phyloP scores from a whole-genome alignment of 176 grass and related monocot species.

The Phyllostachys edulis region DNA sequence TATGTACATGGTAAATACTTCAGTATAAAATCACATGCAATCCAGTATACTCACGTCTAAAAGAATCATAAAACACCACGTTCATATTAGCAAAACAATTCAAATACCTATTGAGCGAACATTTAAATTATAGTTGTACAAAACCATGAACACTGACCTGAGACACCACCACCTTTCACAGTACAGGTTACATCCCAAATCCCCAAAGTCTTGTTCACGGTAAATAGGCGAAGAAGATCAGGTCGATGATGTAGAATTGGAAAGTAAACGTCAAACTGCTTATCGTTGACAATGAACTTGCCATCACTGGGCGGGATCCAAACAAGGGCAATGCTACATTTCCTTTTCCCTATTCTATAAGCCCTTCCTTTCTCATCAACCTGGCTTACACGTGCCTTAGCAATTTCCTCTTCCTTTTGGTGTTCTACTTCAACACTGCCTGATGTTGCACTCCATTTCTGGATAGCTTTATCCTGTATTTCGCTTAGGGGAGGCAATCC shows the following conservation, averaged over 20 bases:
- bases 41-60: neutral
- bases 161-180: conserved; percentile 88
- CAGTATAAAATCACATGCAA: neutral
- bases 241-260: conserved; percentile 86
- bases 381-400: conserved; percentile 70
- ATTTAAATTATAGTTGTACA: neutral
- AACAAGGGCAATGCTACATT: conserved; percentile 84
- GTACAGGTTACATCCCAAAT: conserved; percentile 77
- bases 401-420: conserved; percentile 72
- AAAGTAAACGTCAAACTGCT: conserved; percentile 91
- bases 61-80: neutral
- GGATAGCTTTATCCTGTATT: conserved; percentile 78
- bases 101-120: neutral
- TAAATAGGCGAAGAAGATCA: conserved; percentile 87
- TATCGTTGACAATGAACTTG: conserved; percentile 85
- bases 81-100: neutral
- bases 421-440: conserved; percentile 72
- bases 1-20: neutral
- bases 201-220: conserved; percentile 73
- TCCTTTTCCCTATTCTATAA: conserved; percentile 90
- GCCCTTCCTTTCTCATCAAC: conserved; percentile 93
- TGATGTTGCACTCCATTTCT: conserved; percentile 62
- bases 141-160: conserved; percentile 55
- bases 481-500: conserved; percentile 82
- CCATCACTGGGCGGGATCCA: conserved; percentile 88